Base-by-base conservation (phyloP, 345 rosid genomes). In the Zanthoxylum bungeanum region DNA sequence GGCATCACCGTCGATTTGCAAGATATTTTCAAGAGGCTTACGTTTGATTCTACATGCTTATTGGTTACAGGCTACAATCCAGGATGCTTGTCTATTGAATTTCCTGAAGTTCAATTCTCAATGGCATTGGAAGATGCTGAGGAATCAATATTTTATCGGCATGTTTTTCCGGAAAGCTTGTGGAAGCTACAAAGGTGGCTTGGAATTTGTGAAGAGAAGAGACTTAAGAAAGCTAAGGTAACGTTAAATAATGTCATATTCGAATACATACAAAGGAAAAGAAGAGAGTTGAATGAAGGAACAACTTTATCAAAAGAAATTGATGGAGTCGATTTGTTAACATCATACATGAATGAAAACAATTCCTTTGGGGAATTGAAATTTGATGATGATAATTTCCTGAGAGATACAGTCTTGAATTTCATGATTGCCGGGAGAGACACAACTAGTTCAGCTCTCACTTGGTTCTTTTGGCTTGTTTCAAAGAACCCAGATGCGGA, bases 11-110 rank as follows among this genome's bases (percentile, higher is more conserved):
- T n/a, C n/a, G n/a, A n/a, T n/a, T n/a, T n/a, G n/a, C n/a, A n/a
- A n/a, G n/a, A n/a, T 33, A 7, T 60, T 81, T 75, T 84, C 40
- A 79, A 84, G 44, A 50, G 88, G 47, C 80, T 84, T 53, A 71
- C 83, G 10, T 84, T 82, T 17, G 86, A 86, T 61, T 71, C 79
- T 6, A 80, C 85, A 0, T 81, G 78, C 71, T 74, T 73, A 31
- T 73, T 85, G 25, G 84, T 82, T 1, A 79, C 82, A 42, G 82
- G 88, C 5, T 71, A 76, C 5, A 87, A 82, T 70, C 91, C 87
- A 19, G 78, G 69, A 34, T 84, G 73, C 64, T 59, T 87, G 59
- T 78, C 76, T 19, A 65, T 79, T 0, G 78, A 79, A 24, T 60
- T 84, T 36, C 85, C 85, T 0, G 77, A 75, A 39, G 53, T 70